Evolutionary conservation across 2,329 filamentous ascomycete species (phyloP).

Genomic region (Nemania serpens): DNA sequence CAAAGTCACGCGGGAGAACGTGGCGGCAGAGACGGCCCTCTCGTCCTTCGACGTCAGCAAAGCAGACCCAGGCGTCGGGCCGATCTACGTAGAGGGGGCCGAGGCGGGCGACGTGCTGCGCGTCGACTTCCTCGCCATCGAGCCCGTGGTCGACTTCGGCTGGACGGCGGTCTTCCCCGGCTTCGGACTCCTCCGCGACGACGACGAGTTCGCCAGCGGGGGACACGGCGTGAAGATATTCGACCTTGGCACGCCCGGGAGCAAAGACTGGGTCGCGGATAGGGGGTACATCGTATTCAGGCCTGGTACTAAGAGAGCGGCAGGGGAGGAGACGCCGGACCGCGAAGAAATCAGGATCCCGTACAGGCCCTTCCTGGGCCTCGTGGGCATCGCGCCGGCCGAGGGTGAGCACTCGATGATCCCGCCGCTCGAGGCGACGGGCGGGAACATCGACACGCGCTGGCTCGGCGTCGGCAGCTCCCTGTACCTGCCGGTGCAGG

Average conservation of each 20-base stretch:
- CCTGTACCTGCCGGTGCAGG: conserved; percentile 46
- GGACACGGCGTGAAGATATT: conserved; percentile 45
- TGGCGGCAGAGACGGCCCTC: conserved; percentile 39
- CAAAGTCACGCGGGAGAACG: conserved; percentile 47
- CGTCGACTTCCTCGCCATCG: conserved; percentile 53
- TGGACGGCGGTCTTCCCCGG: conserved; percentile 58
- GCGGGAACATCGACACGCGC: conserved; percentile 61
- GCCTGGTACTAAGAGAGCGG: not conserved
- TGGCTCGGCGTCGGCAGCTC: conserved; percentile 52
- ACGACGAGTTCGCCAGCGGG: conserved; percentile 13
- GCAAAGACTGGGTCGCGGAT: conserved; percentile 45
- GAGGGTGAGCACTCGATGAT: conserved; percentile 54
- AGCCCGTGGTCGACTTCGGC: conserved; percentile 50
- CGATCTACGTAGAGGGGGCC: conserved; percentile 54
- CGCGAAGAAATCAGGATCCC: conserved; percentile 53
- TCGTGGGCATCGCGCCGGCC: conserved; percentile 56
- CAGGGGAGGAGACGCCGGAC: conserved; percentile 23
- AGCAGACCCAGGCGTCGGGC: conserved; percentile 56
- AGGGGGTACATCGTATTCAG: conserved; percentile 49
- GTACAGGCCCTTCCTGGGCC: conserved; percentile 56
- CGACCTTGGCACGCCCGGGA: conserved; percentile 52
- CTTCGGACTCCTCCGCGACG: conserved; percentile 51
- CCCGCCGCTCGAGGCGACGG: conserved; percentile 54
- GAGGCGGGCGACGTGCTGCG: conserved; percentile 57
- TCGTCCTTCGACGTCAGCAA: conserved; percentile 46